These are phyloP conservation scores for Aleurites moluccanus DNA, from an alignment of 441 rosid genomes.

Conservation along the genomic window DNA sequence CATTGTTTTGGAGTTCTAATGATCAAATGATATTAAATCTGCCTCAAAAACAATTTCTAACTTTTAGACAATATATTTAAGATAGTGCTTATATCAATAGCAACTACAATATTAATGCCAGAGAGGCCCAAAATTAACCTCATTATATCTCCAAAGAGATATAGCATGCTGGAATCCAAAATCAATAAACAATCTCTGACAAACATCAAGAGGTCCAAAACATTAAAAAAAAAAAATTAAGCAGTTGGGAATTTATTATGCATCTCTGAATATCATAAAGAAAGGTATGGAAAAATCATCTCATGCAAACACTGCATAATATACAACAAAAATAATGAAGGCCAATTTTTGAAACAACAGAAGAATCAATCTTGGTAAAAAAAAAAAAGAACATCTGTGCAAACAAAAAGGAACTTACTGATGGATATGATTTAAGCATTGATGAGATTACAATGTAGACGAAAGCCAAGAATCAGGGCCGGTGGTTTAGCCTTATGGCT, in stretches of 20 bases:
- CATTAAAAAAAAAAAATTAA: not conserved
- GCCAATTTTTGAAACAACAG: not conserved
- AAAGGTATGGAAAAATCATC: not conserved
- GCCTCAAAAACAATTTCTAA: no score
- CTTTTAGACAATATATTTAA: no score
- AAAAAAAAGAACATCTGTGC: not conserved
- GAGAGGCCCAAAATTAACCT: not conserved
- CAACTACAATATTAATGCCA: not conserved
- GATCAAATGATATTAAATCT: no score
- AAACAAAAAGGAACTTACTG: slow-evolving; percentile 51
- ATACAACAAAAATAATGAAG: not conserved
- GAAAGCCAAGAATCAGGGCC: slow-evolving; percentile 93
- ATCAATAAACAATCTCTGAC: not conserved
- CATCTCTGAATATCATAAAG: not conserved
- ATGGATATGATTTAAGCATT: slow-evolving; percentile 93
- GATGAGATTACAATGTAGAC: slow-evolving; percentile 77
- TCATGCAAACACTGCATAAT: not conserved
- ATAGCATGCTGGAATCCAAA: not conserved
- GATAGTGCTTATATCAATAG: not conserved
- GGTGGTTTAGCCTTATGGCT: slow-evolving; percentile 83
- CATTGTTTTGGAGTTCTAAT: no score
- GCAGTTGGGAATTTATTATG: not conserved
- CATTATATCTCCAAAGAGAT: not conserved
- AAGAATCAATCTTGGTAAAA: not conserved
- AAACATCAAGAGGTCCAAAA: not conserved